Conservation (phyloP, 306 rosid genomes). For the Castanopsis chinensis region DNA sequence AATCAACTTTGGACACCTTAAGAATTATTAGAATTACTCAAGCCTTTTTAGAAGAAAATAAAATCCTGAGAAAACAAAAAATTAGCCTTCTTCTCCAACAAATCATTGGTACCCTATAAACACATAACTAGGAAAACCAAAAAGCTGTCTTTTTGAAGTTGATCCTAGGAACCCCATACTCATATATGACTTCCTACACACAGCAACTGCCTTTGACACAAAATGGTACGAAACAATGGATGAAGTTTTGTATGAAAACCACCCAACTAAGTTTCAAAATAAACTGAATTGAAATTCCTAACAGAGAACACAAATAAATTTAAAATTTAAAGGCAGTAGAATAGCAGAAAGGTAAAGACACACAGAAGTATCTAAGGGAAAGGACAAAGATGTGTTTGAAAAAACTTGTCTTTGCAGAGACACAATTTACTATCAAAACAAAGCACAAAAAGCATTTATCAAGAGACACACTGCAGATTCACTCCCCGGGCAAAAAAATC, state of each 20-base stretch:
- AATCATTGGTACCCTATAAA: constrained; percentile 13
- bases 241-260: constrained; percentile 18
- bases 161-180: constrained; percentile 30
- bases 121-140: constrained; percentile 17
- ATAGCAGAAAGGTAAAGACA: constrained; percentile 23
- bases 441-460: constrained; percentile 23
- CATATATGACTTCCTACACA: constrained; percentile 20
- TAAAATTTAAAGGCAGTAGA: constrained; percentile 18
- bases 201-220: constrained; percentile 20
- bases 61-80: constrained; percentile 15
- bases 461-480: constrained; percentile 32
- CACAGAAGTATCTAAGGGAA: neutral
- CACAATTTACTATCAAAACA: neutral
- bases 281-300: constrained; percentile 14
- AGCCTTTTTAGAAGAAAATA: constrained; percentile 15
- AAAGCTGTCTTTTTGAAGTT: constrained; percentile 28
- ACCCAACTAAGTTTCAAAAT: constrained; percentile 5
- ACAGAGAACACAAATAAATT: constrained; percentile 13
- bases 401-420: neutral
- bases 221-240: constrained; percentile 23
- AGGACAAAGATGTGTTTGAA: neutral
- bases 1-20: constrained; percentile 21
- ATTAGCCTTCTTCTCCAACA: constrained; percentile 17
- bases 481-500: constrained; percentile 18
- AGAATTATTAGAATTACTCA: neutral